Conservation (phyloP, 106 monocot species). For the Dendrobium officinale region DNA sequence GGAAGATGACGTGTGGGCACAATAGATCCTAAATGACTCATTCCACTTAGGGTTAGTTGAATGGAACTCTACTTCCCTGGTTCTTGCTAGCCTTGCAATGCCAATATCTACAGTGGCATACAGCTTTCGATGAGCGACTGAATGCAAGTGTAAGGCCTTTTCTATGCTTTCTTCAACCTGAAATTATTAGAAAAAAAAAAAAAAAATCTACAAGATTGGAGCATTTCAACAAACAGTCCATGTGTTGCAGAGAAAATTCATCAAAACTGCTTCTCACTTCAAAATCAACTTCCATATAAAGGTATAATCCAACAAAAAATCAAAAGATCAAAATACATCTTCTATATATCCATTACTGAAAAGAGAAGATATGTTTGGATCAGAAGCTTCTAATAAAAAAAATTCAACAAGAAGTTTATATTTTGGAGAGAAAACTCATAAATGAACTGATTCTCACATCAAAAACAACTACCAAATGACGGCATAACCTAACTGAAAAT, state of each 20-base stretch:
- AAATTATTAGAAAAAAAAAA: not conserved
- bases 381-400: no score
- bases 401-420: no score
- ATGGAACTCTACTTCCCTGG: slow-evolving; percentile 39
- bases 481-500: no score
- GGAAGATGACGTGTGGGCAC: slow-evolving; percentile 30
- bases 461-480: no score
- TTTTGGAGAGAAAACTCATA: no score
- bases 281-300: not conserved
- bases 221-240: not conserved
- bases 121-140: slow-evolving; percentile 30
- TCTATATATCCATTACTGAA: no score
- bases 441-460: no score
- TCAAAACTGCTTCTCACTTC: not conserved
- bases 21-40: slow-evolving; percentile 46
- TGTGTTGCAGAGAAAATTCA: not conserved
- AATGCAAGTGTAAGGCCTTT: slow-evolving; percentile 17
- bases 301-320: no score
- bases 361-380: no score
- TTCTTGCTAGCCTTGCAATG: slow-evolving; percentile 38
- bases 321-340: no score
- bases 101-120: slow-evolving; percentile 60
- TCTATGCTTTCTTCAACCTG: slow-evolving; percentile 40
- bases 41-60: slow-evolving; percentile 53
- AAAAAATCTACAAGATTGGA: not conserved